These are phyloP conservation scores for Entomortierella parvispora DNA, from an alignment of 192 early-diverging fungal genomes.

Conservation along the genomic window DNA sequence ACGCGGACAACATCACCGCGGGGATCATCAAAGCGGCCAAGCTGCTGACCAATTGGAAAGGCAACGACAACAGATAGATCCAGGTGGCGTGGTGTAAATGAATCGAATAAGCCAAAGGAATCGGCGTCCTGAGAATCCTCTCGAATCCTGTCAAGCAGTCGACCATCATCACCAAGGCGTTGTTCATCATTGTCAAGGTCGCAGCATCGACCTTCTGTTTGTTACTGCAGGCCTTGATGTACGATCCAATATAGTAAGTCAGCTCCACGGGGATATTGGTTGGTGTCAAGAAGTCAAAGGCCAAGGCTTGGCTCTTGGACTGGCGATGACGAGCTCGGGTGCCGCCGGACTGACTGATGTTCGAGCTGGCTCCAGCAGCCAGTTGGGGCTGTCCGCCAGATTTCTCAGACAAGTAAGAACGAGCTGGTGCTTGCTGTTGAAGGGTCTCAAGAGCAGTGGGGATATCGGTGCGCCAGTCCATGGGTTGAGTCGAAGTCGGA, in stretches of 20 bases:
- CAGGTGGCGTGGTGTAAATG: slow-evolving; percentile 87
- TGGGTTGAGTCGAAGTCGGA: slow-evolving; percentile 51
- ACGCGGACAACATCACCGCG: slow-evolving; percentile 72
- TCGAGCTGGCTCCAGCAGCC: background rate
- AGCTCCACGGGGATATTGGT: slow-evolving; percentile 69
- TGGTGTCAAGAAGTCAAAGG: slow-evolving; percentile 35
- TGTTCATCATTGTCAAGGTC: slow-evolving; percentile 58
- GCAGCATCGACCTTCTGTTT: slow-evolving; percentile 58
- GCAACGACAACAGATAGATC: slow-evolving; percentile 79
- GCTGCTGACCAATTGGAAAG: slow-evolving; percentile 77
- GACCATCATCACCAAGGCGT: slow-evolving; percentile 59
- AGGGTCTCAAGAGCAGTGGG: slow-evolving; percentile 12
- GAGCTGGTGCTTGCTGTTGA: slow-evolving; percentile 1
- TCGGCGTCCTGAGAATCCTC: slow-evolving; percentile 86
- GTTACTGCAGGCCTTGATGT: slow-evolving; percentile 46
- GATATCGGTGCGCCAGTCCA: slow-evolving; percentile 36
- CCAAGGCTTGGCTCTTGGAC: slow-evolving; percentile 19
- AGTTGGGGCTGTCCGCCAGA: background rate
- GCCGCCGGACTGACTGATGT: background rate
- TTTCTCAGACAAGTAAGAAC: slow-evolving; percentile 3
- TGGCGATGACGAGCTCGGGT: slow-evolving; percentile 14
- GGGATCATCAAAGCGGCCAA: slow-evolving; percentile 70
- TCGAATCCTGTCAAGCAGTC: slow-evolving; percentile 77
- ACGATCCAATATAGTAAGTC: slow-evolving; percentile 69
- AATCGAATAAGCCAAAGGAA: slow-evolving; percentile 89